Evolutionary conservation across 179 eudicot genomes (phyloP).

Genomic region (Silene noctiflora): DNA sequence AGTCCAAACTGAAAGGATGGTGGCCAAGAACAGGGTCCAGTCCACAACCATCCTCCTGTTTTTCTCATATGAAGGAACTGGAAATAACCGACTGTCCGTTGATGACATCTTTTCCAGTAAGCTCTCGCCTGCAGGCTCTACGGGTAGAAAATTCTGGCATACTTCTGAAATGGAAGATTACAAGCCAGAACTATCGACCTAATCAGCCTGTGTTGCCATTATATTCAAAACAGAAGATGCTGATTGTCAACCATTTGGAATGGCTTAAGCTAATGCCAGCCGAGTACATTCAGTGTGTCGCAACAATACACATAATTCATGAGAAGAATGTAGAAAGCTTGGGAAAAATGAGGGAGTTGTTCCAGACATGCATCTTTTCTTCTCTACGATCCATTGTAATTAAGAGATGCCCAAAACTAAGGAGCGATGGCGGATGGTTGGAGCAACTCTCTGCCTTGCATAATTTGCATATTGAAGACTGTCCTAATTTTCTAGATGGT

Average conservation of each 20-base stretch:
- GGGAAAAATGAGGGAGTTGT: neutral
- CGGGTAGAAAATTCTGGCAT: neutral
- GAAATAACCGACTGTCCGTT: neutral
- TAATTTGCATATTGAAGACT: neutral
- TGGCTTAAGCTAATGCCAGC: constrained; percentile 5
- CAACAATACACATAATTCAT: neutral
- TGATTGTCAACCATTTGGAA: neutral
- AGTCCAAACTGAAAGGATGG: constrained; percentile 19
- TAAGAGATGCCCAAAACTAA: neutral
- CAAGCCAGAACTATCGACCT: no score
- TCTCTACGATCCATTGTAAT: constrained; percentile 5
- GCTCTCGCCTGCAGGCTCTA: constrained; percentile 12
- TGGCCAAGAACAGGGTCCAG: neutral
- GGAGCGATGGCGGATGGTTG: neutral
- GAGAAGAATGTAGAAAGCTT: constrained; percentile 1
- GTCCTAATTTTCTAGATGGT: neutral
- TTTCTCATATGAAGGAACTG: neutral
- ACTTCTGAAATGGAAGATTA: neutral
- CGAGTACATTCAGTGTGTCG: neutral
- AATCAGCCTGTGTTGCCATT: no score
- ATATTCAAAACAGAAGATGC: no score
- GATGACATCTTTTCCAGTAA: constrained; percentile 13
- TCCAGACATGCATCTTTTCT: neutral
- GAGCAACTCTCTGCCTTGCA: constrained; percentile 22
- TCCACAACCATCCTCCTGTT: neutral